Percentiles rank a stretch among this genome's conserved stretches.
These are phyloP conservation scores for Epichloe glyceriae DNA, from an alignment of 2,329 filamentous ascomycete species.

Conservation along the genomic window DNA sequence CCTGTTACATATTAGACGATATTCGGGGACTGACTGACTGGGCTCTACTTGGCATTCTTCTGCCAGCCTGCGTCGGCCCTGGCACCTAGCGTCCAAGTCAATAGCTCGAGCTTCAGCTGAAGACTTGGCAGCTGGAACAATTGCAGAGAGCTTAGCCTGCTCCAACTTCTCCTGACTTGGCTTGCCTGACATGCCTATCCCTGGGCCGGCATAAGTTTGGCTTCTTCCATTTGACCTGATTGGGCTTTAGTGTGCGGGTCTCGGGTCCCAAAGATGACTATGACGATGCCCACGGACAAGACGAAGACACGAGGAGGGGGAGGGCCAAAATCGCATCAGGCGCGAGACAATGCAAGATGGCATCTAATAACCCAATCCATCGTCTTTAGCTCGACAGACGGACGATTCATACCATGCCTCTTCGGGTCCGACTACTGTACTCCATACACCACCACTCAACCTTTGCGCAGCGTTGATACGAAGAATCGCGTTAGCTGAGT, in stretches of 20 bases:
- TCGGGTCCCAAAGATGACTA: neutral
- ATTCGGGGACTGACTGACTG: too few relatives aligned
- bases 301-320: too few relatives aligned
- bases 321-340: neutral
- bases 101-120: neutral
- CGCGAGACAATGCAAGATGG: constrained; percentile 1
- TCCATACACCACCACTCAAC: too few relatives aligned
- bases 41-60: too few relatives aligned
- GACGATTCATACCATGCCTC: neutral
- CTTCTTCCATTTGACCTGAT: neutral
- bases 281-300: neutral
- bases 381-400: neutral
- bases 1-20: too few relatives aligned
- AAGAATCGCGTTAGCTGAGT: too few relatives aligned
- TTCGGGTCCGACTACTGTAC: neutral
- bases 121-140: neutral
- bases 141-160: neutral
- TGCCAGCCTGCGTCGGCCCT: neutral
- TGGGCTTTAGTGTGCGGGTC: neutral
- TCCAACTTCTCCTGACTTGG: constrained; percentile 1
- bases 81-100: too few relatives aligned
- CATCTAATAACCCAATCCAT: neutral
- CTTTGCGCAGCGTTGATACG: neutral
- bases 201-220: neutral
- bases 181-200: constrained; percentile 2